These are phyloP conservation scores for Entomortierella chlamydospora DNA, from an alignment of 192 early-diverging fungal species.

Conservation along the genomic window DNA sequence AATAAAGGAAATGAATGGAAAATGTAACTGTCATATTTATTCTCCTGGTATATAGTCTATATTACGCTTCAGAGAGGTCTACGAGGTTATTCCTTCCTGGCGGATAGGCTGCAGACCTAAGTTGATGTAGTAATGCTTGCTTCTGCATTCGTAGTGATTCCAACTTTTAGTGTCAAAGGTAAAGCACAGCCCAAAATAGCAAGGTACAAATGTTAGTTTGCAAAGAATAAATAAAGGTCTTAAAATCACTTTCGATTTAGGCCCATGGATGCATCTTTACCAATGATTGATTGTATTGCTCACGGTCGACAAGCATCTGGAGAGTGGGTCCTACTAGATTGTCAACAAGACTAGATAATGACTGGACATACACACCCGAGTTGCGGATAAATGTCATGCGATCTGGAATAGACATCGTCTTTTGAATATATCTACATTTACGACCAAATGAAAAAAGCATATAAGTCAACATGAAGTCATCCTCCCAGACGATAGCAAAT, in stretches of 20 bases:
- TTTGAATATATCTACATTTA: neutral
- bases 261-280: slow-evolving; percentile 2
- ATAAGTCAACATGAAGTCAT: neutral
- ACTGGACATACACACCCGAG: slow-evolving; percentile 59
- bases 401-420: slow-evolving; percentile 39
- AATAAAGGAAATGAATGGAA: no score
- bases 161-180: slow-evolving; percentile 7
- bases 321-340: slow-evolving; percentile 55
- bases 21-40: no score
- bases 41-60: no score
- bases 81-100: slow-evolving; percentile 13
- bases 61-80: slow-evolving; percentile 26
- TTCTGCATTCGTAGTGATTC: slow-evolving; percentile 34
- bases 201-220: neutral
- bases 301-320: slow-evolving; percentile 47
- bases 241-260: no score
- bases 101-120: slow-evolving; percentile 1
- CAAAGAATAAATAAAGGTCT: neutral
- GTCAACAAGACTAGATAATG: slow-evolving; percentile 56
- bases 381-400: slow-evolving; percentile 58
- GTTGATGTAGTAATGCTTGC: slow-evolving; percentile 18
- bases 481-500: neutral
- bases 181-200: neutral
- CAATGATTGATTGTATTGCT: slow-evolving; percentile 48
- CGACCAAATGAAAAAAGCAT: neutral